Evolutionary conservation across 2,329 filamentous ascomycete genomes (phyloP).

Genomic region (Xylariomycetidae sp.): DNA sequence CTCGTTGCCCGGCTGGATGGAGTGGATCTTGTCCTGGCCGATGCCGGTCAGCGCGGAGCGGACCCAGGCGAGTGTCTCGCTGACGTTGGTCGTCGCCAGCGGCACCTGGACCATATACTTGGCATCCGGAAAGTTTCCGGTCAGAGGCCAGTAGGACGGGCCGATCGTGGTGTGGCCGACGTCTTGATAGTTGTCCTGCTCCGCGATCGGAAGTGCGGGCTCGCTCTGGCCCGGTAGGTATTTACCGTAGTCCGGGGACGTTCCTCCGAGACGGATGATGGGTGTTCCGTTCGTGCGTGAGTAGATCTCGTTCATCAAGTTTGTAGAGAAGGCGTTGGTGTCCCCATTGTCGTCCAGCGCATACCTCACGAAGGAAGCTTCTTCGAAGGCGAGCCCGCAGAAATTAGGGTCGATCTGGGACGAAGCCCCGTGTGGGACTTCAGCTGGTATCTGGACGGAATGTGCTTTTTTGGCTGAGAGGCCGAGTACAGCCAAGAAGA

Average conservation of each 20-base stretch:
- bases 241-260: slow-evolving; percentile 31
- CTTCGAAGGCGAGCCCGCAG: slow-evolving; percentile 28
- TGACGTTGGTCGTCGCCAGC: slow-evolving; percentile 30
- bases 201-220: slow-evolving; percentile 27
- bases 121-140: slow-evolving; percentile 26
- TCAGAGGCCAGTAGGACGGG: slow-evolving; percentile 28
- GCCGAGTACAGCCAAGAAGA: too few relatives aligned
- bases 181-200: slow-evolving; percentile 30
- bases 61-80: slow-evolving; percentile 29
- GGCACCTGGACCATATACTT: slow-evolving; percentile 32
- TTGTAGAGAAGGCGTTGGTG: slow-evolving; percentile 28
- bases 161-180: slow-evolving; percentile 31
- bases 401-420: slow-evolving; percentile 22
- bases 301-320: slow-evolving; percentile 29
- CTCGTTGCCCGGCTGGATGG: slow-evolving; percentile 33
- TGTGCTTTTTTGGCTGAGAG: too few relatives aligned
- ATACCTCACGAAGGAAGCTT: slow-evolving; percentile 29
- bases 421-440: slow-evolving; percentile 12
- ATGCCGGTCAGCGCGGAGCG: slow-evolving; percentile 24
- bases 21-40: slow-evolving; percentile 28
- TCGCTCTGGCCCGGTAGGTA: slow-evolving; percentile 27
- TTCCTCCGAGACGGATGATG: slow-evolving; percentile 31
- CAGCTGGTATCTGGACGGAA: slow-evolving; percentile 13
- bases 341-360: slow-evolving; percentile 26
- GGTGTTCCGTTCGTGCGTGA: slow-evolving; percentile 29